Percentiles rank a stretch among this genome's conserved stretches.
phyloP scores from a whole-genome alignment of 2,329 filamentous ascomycete genomes.

The Diaporthe helianthi region DNA sequence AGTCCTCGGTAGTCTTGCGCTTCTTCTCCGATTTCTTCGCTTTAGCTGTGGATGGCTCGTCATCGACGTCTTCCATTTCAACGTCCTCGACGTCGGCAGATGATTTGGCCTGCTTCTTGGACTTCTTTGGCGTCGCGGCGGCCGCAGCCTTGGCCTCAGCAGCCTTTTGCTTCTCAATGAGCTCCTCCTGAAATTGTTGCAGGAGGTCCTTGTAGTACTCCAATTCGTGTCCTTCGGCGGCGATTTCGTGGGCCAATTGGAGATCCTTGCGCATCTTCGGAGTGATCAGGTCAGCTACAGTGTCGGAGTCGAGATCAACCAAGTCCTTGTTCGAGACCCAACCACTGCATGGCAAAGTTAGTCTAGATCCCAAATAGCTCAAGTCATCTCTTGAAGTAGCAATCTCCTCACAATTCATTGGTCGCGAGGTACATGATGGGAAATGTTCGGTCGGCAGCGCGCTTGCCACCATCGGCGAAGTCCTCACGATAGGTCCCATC shows the following conservation, averaged over 20 bases:
- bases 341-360: slow-evolving; percentile 62
- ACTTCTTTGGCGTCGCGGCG: slow-evolving; percentile 49
- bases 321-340: slow-evolving; percentile 91
- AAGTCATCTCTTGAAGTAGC: not conserved
- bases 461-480: slow-evolving; percentile 87
- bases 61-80: slow-evolving; percentile 57
- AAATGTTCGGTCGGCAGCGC: slow-evolving; percentile 83
- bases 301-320: slow-evolving; percentile 75
- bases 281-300: slow-evolving; percentile 71
- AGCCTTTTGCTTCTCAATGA: slow-evolving; percentile 65
- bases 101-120: slow-evolving; percentile 54
- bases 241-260: slow-evolving; percentile 79
- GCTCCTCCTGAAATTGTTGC: slow-evolving; percentile 70
- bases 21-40: slow-evolving; percentile 70
- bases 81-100: slow-evolving; percentile 31
- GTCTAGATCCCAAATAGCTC: not conserved
- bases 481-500: slow-evolving; percentile 90
- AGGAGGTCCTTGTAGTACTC: slow-evolving; percentile 85
- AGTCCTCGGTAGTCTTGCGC: slow-evolving; percentile 80
- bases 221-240: slow-evolving; percentile 78
- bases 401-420: slow-evolving; percentile 88
- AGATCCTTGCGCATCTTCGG: slow-evolving; percentile 84
- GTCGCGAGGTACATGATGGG: slow-evolving; percentile 94
- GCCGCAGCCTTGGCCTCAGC: slow-evolving; percentile 52
- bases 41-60: slow-evolving; percentile 51